Conservation (phyloP, 106 monocot species). For the Dendrobium chrysotoxum region DNA sequence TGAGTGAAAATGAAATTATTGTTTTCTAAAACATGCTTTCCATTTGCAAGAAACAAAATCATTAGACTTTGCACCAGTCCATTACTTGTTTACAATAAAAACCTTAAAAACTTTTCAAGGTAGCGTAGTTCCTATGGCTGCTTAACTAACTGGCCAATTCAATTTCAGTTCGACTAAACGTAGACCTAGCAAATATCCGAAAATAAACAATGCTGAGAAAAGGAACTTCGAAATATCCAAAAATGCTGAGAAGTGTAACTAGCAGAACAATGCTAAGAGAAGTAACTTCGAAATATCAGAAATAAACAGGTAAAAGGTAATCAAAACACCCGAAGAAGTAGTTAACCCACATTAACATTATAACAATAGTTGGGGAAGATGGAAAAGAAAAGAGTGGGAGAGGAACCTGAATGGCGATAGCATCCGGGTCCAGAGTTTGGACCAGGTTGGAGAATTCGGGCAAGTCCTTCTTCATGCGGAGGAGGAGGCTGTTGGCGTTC, state of each 20-base stretch:
- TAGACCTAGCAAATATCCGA: background rate
- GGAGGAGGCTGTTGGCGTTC: constrained; percentile 98
- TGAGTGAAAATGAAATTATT: too few species aligned
- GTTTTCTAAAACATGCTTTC: too few species aligned
- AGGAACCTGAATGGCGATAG: constrained; percentile 79
- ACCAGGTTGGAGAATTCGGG: constrained; percentile 67
- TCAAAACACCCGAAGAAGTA: background rate
- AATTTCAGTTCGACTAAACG: too few species aligned
- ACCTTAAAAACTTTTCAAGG: too few species aligned
- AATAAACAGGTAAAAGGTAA: background rate
- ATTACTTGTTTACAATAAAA: too few species aligned
- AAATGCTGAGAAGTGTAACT: background rate
- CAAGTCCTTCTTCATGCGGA: constrained; percentile 86
- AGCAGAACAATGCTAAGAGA: background rate
- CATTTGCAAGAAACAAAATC: too few species aligned
- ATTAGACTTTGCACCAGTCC: too few species aligned
- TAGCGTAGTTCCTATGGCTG: too few species aligned
- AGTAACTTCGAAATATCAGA: background rate
- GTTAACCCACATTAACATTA: background rate
- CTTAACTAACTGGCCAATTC: too few species aligned
- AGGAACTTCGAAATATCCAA: background rate
- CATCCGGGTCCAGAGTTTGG: constrained; percentile 63
- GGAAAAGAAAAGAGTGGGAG: background rate
- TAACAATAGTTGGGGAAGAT: background rate
- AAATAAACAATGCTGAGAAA: background rate